phyloP scores from a whole-genome alignment of 176 grass and related monocot genomes.

The Triticum urartu region DNA sequence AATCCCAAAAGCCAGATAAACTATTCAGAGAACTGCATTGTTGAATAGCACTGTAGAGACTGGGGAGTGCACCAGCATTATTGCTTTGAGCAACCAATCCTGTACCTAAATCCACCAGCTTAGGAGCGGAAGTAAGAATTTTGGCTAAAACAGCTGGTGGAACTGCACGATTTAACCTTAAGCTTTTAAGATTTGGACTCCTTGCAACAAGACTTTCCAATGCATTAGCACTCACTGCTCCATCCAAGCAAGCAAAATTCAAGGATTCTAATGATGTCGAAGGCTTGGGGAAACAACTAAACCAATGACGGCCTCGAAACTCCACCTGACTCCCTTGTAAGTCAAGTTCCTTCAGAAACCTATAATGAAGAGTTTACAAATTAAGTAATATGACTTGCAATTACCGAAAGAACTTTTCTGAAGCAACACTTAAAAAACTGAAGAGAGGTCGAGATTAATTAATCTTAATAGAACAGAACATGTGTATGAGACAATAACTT shows the following conservation, averaged over 20 bases:
- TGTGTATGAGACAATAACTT: background rate
- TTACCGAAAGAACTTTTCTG: conserved; percentile 4
- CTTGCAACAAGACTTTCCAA: conserved; percentile 65
- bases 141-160: conserved; percentile 55
- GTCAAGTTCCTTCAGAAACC: conserved; percentile 72
- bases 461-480: background rate
- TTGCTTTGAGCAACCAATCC: conserved; percentile 47
- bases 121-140: conserved; percentile 45
- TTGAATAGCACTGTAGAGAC: conserved; percentile 31
- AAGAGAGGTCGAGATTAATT: background rate
- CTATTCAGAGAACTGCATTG: conserved; percentile 55
- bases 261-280: conserved; percentile 67
- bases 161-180: conserved; percentile 62
- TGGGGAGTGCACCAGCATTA: conserved; percentile 27
- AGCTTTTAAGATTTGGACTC: conserved; percentile 62
- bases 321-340: conserved; percentile 70
- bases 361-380: conserved; percentile 21
- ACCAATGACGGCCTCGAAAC: conserved; percentile 47
- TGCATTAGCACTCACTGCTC: conserved; percentile 50
- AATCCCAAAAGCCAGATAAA: conserved; percentile 78
- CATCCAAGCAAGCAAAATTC: conserved; percentile 75
- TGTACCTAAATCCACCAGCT: conserved; percentile 70
- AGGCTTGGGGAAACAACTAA: conserved; percentile 60
- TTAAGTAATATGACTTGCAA: background rate
- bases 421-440: conserved; percentile 14